A percentile compares a stretch with the other conserved stretches of the same genome.
phyloP scores from a whole-genome alignment of 306 rosid species.

The Pterocarpus santalinus region DNA sequence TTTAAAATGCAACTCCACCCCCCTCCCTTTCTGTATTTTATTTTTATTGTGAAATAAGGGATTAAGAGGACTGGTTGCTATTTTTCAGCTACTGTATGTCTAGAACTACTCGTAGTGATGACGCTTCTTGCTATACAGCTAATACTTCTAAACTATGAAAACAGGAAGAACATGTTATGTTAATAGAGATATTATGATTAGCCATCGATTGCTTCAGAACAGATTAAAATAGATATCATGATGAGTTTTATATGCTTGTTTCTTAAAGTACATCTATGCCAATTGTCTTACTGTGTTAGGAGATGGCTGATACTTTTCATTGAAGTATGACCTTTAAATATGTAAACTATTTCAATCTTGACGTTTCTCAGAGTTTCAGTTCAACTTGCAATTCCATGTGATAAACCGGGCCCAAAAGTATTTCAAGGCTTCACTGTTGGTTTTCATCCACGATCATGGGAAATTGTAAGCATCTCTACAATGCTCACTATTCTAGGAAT shows the following conservation, averaged over 20 bases:
- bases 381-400: conserved; percentile 85
- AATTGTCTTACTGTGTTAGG: conserved; percentile 14
- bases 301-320: conserved; percentile 20
- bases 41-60: too few species aligned
- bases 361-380: conserved; percentile 71
- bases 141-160: conserved; percentile 25
- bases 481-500: conserved; percentile 32
- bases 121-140: too few species aligned
- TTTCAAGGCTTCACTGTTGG: conserved; percentile 96
- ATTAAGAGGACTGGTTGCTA: too few species aligned
- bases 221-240: not conserved
- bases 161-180: not conserved
- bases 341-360: conserved; percentile 45
- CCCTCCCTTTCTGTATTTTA: not conserved
- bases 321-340: conserved; percentile 42
- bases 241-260: conserved; percentile 30
- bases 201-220: conserved; percentile 4
- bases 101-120: not conserved
- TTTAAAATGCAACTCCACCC: conserved; percentile 1
- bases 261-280: conserved; percentile 28
- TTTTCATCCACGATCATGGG: conserved; percentile 98
- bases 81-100: too few species aligned
- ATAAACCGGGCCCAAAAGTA: conserved; percentile 76
- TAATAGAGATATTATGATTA: conserved; percentile 9
- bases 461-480: conserved; percentile 72